A percentile compares a stretch with the other conserved stretches of the same genome.
phyloP scores from a whole-genome alignment of 2,329 filamentous ascomycete genomes.

The Graphium sp. region DNA sequence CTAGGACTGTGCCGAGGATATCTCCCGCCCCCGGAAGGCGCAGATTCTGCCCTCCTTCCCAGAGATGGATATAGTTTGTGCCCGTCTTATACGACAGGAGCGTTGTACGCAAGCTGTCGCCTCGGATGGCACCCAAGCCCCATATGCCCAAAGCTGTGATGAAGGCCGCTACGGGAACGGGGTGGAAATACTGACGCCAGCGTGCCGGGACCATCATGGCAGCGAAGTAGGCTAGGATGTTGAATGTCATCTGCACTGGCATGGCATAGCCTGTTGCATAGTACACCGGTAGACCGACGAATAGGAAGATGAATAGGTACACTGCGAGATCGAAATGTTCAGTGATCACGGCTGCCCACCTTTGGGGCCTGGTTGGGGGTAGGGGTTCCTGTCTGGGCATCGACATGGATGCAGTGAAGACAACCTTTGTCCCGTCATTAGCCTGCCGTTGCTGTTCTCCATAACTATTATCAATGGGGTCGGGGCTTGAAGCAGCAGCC shows the following conservation, averaged over 20 bases:
- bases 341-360: constrained; percentile 30
- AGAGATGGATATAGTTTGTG: constrained; percentile 33
- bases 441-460: not conserved
- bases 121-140: constrained; percentile 27
- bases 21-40: constrained; percentile 36
- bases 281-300: constrained; percentile 36
- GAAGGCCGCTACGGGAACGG: constrained; percentile 37
- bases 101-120: constrained; percentile 19
- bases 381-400: constrained; percentile 20
- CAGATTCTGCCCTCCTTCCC: constrained; percentile 15
- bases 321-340: constrained; percentile 25
- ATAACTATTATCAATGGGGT: not conserved
- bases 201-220: constrained; percentile 27
- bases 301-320: constrained; percentile 26
- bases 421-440: no score
- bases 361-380: constrained; percentile 25
- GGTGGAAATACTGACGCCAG: constrained; percentile 37
- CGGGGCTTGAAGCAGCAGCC: not conserved
- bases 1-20: constrained; percentile 33
- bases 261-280: constrained; percentile 33
- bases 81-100: constrained; percentile 32
- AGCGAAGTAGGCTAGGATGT: constrained; percentile 31
- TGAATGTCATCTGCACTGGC: constrained; percentile 27
- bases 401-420: no score
- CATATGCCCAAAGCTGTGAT: constrained; percentile 34